Base-by-base conservation (phyloP, 192 early-diverging fungal genomes). In the Allomyces arbusculus region DNA sequence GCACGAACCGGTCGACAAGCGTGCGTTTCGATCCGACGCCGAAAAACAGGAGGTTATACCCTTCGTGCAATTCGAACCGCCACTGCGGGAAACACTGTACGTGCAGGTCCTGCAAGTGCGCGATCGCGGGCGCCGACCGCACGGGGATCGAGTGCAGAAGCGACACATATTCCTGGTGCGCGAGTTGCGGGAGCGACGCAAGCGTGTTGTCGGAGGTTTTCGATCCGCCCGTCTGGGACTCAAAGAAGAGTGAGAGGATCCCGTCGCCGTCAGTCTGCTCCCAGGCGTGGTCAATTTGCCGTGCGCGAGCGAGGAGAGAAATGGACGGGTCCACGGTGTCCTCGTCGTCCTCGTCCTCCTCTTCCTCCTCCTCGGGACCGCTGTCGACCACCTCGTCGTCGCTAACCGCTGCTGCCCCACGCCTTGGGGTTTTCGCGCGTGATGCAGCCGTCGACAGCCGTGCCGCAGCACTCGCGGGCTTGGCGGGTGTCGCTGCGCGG, bases 1-100 rank as follows among this genome's bases (percentile, higher is more conserved):
- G 72, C 5, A 84, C 87, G 77, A 98, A 93, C 44, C 77, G 66
- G 62, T 82, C 87, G 44, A 96, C 70, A n/a, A 99, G 66, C 6
- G 74, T 73, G 6, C 85, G 83, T 72, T 99, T 99, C 11, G 92
- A 95, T 0, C 95, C 95, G 70, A 86, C 95, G 0, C 95, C 95
- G 69, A 91, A 95, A 61, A 95, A 87, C 1, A 92, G 67, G 8
- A 99, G 75, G 68, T 89, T 95, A 71, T 92, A 99, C 0, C 90
- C 91, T 14, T 78, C 76, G 4, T 69, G 63, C 6, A 96, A 74
- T 70, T 96, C 90, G 79, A 91, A 91, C 62, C 73, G 78, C 93
- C 93, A 98, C 69, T 99, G 91, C 1, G 73, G 74, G 67, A 92
- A 98, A 64, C 82, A 75, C 14, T 75, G 73, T 40, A 79, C 75